phyloP scores from a whole-genome alignment of 176 grass and related monocot species.

The Ensete ventricosum region DNA sequence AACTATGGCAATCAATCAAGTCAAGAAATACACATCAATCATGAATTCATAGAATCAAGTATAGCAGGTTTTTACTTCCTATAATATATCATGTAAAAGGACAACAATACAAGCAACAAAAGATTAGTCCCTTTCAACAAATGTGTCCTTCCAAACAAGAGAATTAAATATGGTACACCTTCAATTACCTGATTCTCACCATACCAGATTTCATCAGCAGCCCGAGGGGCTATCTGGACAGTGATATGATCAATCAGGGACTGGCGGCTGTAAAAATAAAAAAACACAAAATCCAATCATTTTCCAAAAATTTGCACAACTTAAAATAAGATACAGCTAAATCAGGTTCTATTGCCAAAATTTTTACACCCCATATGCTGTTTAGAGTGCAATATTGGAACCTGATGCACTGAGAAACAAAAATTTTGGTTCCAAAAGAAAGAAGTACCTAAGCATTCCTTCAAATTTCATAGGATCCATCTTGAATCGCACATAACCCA shows the following conservation, averaged over 20 bases:
- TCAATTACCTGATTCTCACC: slow-evolving; percentile 23
- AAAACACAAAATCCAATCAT: not conserved
- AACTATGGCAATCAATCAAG: no score
- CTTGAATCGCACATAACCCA: slow-evolving; percentile 25
- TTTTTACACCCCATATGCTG: not conserved
- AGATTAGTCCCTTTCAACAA: not conserved
- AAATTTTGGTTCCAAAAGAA: not conserved
- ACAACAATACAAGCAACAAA: no score
- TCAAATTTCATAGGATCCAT: slow-evolving; percentile 25
- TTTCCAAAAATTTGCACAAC: not conserved
- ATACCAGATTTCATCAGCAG: slow-evolving; percentile 35
- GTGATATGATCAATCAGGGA: slow-evolving; percentile 29
- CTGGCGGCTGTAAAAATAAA: slow-evolving; percentile 21
- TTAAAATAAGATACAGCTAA: not conserved
- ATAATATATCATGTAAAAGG: no score
- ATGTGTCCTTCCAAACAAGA: not conserved
- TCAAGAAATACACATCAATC: no score
- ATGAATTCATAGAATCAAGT: no score
- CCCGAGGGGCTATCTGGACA: slow-evolving; percentile 31
- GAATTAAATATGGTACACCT: not conserved
- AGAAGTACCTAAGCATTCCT: slow-evolving; percentile 25
- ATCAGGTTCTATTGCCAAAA: not conserved
- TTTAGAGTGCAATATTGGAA: not conserved
- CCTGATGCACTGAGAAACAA: not conserved
- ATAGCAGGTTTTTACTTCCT: no score